These are phyloP conservation scores for Hygrocybe coccinea DNA, from an alignment of 768 basidiomycete genomes.

Conservation along the genomic window DNA sequence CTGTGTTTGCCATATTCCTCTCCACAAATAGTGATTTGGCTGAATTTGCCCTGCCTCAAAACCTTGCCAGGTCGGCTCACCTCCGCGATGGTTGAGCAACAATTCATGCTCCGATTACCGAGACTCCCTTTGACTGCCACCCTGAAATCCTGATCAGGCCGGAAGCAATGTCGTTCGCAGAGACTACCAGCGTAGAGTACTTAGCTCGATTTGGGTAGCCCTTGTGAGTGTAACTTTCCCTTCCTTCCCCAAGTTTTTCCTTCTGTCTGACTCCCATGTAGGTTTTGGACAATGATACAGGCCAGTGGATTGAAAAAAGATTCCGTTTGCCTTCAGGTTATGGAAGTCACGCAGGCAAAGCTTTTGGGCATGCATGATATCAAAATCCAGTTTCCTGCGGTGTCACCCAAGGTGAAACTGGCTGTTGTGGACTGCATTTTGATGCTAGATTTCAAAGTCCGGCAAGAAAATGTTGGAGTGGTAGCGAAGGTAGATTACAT, in stretches of 20 bases:
- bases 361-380: neutral
- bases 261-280: neutral
- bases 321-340: neutral
- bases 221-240: neutral
- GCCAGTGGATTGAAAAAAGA: neutral
- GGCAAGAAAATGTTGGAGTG: neutral
- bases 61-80: no score
- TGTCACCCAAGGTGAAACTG: neutral
- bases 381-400: neutral
- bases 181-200: neutral
- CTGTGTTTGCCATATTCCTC: no score
- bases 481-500: no score
- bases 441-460: constrained; percentile 13
- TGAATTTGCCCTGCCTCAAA: no score
- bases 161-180: neutral
- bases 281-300: neutral
- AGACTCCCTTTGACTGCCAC: neutral
- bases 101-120: neutral
- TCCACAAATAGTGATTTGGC: no score
- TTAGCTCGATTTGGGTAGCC: neutral
- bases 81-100: neutral
- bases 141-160: neutral
- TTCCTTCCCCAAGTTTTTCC: neutral
- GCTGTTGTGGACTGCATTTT: constrained; percentile 14
- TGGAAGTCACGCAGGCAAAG: neutral